phyloP scores from a whole-genome alignment of 1,284 basidiomycete genomes.

The Ceratobasidium sp. region DNA sequence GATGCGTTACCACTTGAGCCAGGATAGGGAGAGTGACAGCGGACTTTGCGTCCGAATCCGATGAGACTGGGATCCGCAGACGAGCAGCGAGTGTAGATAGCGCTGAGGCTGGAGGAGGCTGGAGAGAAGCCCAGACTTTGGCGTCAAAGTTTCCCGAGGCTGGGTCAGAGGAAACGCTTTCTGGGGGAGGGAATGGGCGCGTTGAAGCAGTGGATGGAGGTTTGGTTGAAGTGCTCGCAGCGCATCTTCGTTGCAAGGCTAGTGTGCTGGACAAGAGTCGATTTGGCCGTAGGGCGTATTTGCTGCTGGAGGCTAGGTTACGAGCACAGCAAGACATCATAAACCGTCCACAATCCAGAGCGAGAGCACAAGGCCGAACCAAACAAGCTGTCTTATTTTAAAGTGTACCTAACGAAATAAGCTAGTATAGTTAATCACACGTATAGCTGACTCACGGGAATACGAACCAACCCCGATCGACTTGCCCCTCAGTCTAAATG shows the following conservation, averaged over 20 bases:
- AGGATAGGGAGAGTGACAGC: constrained; percentile 45
- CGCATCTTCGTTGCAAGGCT: constrained; percentile 12
- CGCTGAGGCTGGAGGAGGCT: constrained; percentile 76
- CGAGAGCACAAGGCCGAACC: background rate
- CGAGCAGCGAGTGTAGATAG: constrained; percentile 79
- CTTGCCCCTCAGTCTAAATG: background rate
- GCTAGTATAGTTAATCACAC: background rate
- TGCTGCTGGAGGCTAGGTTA: constrained; percentile 4
- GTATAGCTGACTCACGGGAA: background rate
- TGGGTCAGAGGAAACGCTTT: constrained; percentile 40
- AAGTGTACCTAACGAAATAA: background rate
- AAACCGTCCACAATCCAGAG: background rate
- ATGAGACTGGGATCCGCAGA: constrained; percentile 69
- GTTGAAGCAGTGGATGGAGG: constrained; percentile 41
- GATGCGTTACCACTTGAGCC: constrained; percentile 80
- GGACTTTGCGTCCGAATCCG: constrained; percentile 31
- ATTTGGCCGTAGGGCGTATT: background rate
- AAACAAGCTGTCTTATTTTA: background rate
- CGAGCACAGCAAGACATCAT: constrained; percentile 16
- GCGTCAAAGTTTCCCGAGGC: constrained; percentile 51
- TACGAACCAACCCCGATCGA: background rate
- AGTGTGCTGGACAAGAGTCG: background rate
- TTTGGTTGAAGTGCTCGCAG: constrained; percentile 9
- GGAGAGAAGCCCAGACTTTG: constrained; percentile 74
- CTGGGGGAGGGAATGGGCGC: constrained; percentile 47